These are phyloP conservation scores for Nicotiana rustica DNA, from an alignment of 305 asterid genomes.

Conservation along the genomic window DNA sequence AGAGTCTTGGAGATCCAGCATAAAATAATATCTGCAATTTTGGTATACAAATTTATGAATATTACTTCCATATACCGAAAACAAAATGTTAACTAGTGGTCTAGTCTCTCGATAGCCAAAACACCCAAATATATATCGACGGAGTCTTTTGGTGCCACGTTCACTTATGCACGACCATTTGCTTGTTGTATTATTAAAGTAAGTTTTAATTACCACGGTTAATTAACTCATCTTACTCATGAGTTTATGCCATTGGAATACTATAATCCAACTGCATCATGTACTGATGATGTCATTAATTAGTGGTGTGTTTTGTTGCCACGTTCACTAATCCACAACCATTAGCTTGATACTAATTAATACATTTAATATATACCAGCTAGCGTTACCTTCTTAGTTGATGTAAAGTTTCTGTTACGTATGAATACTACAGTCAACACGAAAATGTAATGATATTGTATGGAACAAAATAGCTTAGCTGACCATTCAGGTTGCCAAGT, in stretches of 20 bases:
- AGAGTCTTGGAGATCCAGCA: not conserved
- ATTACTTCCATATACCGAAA: not conserved
- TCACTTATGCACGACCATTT: conserved; percentile 10
- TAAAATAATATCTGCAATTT: not conserved
- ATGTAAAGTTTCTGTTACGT: too few species aligned
- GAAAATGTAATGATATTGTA: too few species aligned
- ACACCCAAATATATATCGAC: not conserved
- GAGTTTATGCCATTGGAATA: conserved; percentile 6
- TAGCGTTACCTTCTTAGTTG: too few species aligned
- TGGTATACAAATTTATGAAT: not conserved
- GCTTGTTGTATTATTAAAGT: not conserved
- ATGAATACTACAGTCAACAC: too few species aligned
- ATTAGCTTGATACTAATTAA: not conserved
- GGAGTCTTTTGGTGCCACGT: not conserved
- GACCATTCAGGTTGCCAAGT: too few species aligned
- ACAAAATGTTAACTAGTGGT: not conserved
- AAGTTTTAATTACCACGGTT: not conserved
- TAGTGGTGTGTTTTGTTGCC: conserved; percentile 15
- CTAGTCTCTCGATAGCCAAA: not conserved
- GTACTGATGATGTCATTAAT: not conserved
- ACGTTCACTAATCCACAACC: conserved; percentile 16
- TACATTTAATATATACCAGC: too few species aligned
- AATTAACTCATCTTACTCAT: not conserved
- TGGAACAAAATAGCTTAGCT: too few species aligned
- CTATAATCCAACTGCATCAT: conserved; percentile 2